A percentile compares a stretch with the other conserved stretches of the same genome.
Conservation (phyloP, 805 yeast genomes). For the Ogataea parapolymorpha region DNA sequence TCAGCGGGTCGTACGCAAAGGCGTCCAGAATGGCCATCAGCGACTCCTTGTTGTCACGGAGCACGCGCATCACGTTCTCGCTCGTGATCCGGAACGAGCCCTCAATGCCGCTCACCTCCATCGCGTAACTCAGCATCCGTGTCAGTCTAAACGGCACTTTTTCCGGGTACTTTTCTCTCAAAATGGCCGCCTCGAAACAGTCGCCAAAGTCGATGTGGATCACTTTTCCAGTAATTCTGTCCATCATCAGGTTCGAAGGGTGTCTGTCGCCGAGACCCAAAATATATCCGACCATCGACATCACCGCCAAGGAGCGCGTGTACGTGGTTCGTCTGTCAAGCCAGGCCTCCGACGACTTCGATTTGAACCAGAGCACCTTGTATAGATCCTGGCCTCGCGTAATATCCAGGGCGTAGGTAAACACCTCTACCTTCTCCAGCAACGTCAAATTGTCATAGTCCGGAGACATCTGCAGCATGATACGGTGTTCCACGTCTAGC, state of each 20-base stretch:
- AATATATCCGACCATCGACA: slow-evolving; percentile 98
- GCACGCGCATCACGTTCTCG: slow-evolving; percentile 94
- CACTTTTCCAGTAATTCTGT: slow-evolving; percentile 90
- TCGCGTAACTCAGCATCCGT: slow-evolving; percentile 94
- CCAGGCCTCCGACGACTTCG: slow-evolving; percentile 97
- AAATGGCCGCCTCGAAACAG: slow-evolving; percentile 96
- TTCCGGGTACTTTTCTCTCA: slow-evolving; percentile 96
- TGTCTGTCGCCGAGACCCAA: slow-evolving; percentile 97
- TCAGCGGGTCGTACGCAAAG: slow-evolving; percentile 96
- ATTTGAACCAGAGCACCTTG: slow-evolving; percentile 93
- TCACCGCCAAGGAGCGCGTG: slow-evolving; percentile 92
- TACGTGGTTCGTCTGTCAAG: slow-evolving; percentile 94
- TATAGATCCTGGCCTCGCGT: slow-evolving; percentile 96
- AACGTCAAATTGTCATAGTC: slow-evolving; percentile 87
- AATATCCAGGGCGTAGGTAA: slow-evolving; percentile 91
- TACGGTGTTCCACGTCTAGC: slow-evolving; percentile 88
- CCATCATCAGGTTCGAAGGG: slow-evolving; percentile 95
- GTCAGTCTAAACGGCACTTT: slow-evolving; percentile 97
- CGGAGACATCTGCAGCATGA: slow-evolving; percentile 97
- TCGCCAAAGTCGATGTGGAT: slow-evolving; percentile 98
- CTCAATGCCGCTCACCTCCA: slow-evolving; percentile 98
- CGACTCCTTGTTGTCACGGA: slow-evolving; percentile 92
- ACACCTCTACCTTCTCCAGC: slow-evolving; percentile 92
- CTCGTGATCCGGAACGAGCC: slow-evolving; percentile 96
- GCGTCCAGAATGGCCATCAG: slow-evolving; percentile 98